Evolutionary conservation across 163 green algal species (phyloP), one percentile per base, ranked within the genome.

Genomic region (Chloromonas sp.): DNA sequence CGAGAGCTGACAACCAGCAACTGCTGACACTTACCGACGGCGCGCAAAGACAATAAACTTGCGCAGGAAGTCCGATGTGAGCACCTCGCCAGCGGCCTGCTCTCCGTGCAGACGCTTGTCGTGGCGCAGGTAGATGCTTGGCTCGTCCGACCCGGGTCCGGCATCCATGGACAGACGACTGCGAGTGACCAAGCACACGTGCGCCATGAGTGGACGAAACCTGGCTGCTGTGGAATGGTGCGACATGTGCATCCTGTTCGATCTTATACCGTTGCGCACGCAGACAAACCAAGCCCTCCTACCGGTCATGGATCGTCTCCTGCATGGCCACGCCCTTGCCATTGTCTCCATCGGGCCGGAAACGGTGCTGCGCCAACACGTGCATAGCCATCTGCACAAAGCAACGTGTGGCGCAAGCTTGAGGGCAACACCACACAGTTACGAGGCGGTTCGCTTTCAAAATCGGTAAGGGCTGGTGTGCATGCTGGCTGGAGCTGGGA

Each of bases 21-120:
- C 2, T 89, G 81, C 0, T 36, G 14, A 58, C 14, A 89, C 85
- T 58, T 95, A 93, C 61, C 93, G 92, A 76, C 94, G 87, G 86
- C 90, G 90, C 82, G 94, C 94, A 87, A 98, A 97, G 82, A 95
- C 92, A 76, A 99, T 89, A 88, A 95, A 99, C 87, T 98, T 98
- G 74, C 94, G 94, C 78, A 99, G 89, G 89, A 99, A 98, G 78
- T 93, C 84, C 0, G 89, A 87, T 70, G 88, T 94, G 1, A 97
- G 89, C 15, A 91, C 87, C 66, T 89, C 84, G 36, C 79, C 79
- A 3, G 14, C 3, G 0, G 83, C 81, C 0, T 77, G 66, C 3
- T 82, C 82, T 3, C 84, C 84, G 61, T 86, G 83, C 84, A 91
- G 81, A 57, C 88, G 83, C 0, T 70, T 83, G 85, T 91, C 88